Base-by-base conservation (phyloP, 140 eudicot genomes). In the Cichorium intybus region DNA sequence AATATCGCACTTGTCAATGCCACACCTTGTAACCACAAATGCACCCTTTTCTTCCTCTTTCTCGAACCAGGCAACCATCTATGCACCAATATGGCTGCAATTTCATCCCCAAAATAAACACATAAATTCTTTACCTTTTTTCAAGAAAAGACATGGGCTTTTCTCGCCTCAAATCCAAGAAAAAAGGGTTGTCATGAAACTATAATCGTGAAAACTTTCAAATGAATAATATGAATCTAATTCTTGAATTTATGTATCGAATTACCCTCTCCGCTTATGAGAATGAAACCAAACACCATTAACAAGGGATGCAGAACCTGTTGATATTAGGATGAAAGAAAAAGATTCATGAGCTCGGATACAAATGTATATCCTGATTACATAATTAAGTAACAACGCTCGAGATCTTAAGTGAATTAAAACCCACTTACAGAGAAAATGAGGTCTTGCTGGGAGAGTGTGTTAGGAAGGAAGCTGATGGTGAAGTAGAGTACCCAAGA, bases 201-300 rank as follows among this genome's bases (percentile, higher is more conserved):
- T n/a, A 16, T 17, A 48, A 18, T 48, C 49, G 14, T 43, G 49
- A 14, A 14, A 43, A 43, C 18, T 15, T 41, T 15, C 4, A 14
- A 43, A 43, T 0, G 49, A 43, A 43, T 43, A 43, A 37, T 37
- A 10, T 11, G 46, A 10, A 37, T 37, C 41, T 7, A 2, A 37
- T 37, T 34, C 41, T 6, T 34, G 12, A 3, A 39, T n/a, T 11
- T 2, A 39, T 43, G 20, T 43, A 4, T 43, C 7, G 14, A 37
- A 18, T 16, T 81, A 87, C 97, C 95, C 85, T 90, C 97, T 71
- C 97, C 97, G 79, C 90, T 82, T 59, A 90, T 50, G 53, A 90
- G 61, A 56, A 90, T 90, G 75, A 90, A 87, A 10, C 97, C 97
- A 73, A 90, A 87, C 63, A 90, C 97, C 97, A 90, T 90, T 12